Base-by-base conservation (phyloP, 805 yeast species). In the Starmerella asiatica region DNA sequence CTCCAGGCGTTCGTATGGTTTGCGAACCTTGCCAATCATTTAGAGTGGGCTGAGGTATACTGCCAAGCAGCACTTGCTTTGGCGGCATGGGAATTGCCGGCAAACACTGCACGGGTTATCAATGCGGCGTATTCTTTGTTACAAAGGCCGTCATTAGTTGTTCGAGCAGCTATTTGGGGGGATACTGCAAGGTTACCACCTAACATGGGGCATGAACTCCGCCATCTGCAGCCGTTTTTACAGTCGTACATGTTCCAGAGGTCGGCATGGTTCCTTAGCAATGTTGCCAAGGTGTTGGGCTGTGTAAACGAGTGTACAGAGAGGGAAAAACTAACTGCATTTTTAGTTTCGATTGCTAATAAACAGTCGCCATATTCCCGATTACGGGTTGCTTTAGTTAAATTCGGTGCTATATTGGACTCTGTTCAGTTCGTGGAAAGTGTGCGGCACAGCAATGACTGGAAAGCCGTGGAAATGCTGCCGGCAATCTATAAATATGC, bases 1-100 rank as follows among this genome's bases (percentile, higher is more conserved):
- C 21, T 39, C 3, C 20, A 30, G 17, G 38, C 43, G 1, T 27
- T 45, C 11, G 29, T 32, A 5, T 45, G 48, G 48, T 45, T 45
- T 27, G 31, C 46, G 11, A 30, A 23, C 15, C 18, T 45, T 12
- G 36, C 41, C 3, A 17, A 20, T 23, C 18, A 5, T 11, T 11
- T 14, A 3, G 12, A 21, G 2, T 40, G 43, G 45, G 27, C 26
- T 2, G 16, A 19, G 6, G 19, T 8, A 4, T 40, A 28, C 23
- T 23, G 29, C 20, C 29, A 24, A 4, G 16, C 15, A 3, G 43
- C 40, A 1, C 21, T 38, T 2, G 11, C 21, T 1, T 20, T 46
- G 11, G 32, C 38, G 3, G 15, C 21, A 14, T 40, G 41, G 47
- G 28, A 34, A 8, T 8, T 4, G 12, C 21, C 30, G 3, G 19